phyloP scores from a whole-genome alignment of 345 rosid genomes.

The Laguncularia racemosa region DNA sequence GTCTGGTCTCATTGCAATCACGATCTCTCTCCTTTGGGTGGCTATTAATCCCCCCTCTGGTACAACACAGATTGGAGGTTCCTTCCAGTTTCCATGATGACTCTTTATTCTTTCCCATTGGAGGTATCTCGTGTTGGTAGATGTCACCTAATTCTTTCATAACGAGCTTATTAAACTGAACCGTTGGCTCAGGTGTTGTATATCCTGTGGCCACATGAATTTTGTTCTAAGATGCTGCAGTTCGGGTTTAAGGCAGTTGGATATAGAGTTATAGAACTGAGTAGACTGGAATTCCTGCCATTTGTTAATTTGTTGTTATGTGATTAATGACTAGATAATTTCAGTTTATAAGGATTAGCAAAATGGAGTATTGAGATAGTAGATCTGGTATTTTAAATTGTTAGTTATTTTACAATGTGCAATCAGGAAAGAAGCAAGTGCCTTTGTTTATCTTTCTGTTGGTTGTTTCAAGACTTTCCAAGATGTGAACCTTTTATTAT shows the following conservation, averaged over 20 bases:
- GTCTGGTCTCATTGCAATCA: conserved; percentile 94
- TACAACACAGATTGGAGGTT: conserved; percentile 68
- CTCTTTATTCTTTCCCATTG: conserved; percentile 25
- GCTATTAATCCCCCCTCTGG: conserved; percentile 86
- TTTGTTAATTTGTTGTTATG: conserved; percentile 5
- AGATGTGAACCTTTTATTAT: too few species aligned
- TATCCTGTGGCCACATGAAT: conserved; percentile 12
- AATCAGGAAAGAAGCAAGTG: too few species aligned
- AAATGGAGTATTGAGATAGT: too few species aligned
- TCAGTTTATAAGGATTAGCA: too few species aligned
- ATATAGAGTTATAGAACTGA: not conserved
- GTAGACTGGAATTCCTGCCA: conserved; percentile 8
- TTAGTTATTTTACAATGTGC: too few species aligned
- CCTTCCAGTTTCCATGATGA: conserved; percentile 81
- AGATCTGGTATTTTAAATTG: too few species aligned
- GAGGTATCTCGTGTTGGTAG: too few species aligned
- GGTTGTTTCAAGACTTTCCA: too few species aligned
- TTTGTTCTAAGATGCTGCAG: not conserved
- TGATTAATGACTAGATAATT: not conserved
- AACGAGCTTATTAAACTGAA: conserved; percentile 7
- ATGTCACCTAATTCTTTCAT: conserved; percentile 18
- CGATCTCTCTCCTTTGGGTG: conserved; percentile 95
- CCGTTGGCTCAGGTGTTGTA: conserved; percentile 8
- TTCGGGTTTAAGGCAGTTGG: not conserved
- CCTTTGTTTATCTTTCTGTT: too few species aligned